Conservation (phyloP, 2,329 filamentous ascomycete species). For the Penicillium sp. region DNA sequence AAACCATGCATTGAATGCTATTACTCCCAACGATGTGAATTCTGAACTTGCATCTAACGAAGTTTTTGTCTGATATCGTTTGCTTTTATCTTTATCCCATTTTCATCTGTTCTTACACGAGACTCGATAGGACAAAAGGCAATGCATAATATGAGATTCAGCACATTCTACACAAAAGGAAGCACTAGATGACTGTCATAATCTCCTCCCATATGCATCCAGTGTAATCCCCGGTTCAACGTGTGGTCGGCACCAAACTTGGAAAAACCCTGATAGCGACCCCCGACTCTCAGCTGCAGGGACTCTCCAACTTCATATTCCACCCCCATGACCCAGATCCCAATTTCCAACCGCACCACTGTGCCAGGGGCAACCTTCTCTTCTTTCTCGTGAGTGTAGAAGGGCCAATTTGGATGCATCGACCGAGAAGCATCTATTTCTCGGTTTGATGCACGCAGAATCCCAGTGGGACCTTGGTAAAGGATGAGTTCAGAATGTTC, state of each 20-base stretch:
- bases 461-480: constrained; percentile 46
- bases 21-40: too few relatives aligned
- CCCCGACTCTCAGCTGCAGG: neutral
- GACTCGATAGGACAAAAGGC: too few relatives aligned
- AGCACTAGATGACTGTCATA: constrained; percentile 11
- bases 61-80: too few relatives aligned
- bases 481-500: constrained; percentile 27
- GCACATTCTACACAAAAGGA: constrained; percentile 5
- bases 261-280: constrained; percentile 8
- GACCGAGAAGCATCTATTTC: constrained; percentile 35
- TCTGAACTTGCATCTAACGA: too few relatives aligned
- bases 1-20: too few relatives aligned
- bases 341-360: constrained; percentile 50
- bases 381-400: constrained; percentile 43
- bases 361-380: constrained; percentile 43
- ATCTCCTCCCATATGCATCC: constrained; percentile 10
- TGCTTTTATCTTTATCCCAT: too few relatives aligned
- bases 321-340: constrained; percentile 50
- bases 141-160: too few relatives aligned
- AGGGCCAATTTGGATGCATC: constrained; percentile 35
- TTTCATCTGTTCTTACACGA: too few relatives aligned
- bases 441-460: constrained; percentile 49
- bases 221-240: constrained; percentile 6
- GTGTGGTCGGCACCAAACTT: constrained; percentile 11
- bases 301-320: constrained; percentile 47